Evolutionary conservation across 1,284 basidiomycete genomes (phyloP).

Genomic region (Apiotrichum gracile): DNA sequence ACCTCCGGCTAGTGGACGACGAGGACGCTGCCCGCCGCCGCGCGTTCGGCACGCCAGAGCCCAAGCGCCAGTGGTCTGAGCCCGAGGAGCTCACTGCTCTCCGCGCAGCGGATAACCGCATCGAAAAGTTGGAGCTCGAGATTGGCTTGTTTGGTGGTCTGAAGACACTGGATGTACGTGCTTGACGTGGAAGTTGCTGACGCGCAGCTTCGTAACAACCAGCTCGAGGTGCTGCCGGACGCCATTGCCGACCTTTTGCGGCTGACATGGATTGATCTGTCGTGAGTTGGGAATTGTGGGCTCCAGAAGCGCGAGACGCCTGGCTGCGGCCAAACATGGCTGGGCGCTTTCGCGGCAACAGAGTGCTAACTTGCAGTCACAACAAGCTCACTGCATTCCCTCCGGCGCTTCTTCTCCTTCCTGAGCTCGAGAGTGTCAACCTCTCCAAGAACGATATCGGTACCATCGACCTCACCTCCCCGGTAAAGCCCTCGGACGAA

Average conservation of each 20-base stretch:
- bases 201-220: conserved; percentile 31
- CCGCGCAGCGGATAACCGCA: conserved; percentile 30
- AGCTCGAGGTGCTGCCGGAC: conserved; percentile 31
- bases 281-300: no score
- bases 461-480: conserved; percentile 28
- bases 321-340: no score
- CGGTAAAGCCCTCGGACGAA: conserved; percentile 37
- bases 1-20: conserved; percentile 7
- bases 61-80: conserved; percentile 29
- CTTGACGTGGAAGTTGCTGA: neutral
- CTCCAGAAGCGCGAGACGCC: no score
- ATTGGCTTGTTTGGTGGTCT: conserved; percentile 44
- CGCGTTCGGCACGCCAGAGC: conserved; percentile 20
- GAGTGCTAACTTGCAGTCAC: conserved; percentile 25
- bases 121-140: conserved; percentile 37
- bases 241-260: conserved; percentile 42
- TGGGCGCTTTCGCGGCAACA: no score
- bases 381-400: conserved; percentile 37
- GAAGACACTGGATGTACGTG: conserved; percentile 40
- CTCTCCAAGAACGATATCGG: conserved; percentile 39
- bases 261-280: conserved; percentile 37
- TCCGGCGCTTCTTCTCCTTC: conserved; percentile 35
- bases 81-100: conserved; percentile 39
- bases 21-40: conserved; percentile 6
- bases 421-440: conserved; percentile 38